Base-by-base conservation (phyloP, 768 basidiomycete species). In the Russula lepida region DNA sequence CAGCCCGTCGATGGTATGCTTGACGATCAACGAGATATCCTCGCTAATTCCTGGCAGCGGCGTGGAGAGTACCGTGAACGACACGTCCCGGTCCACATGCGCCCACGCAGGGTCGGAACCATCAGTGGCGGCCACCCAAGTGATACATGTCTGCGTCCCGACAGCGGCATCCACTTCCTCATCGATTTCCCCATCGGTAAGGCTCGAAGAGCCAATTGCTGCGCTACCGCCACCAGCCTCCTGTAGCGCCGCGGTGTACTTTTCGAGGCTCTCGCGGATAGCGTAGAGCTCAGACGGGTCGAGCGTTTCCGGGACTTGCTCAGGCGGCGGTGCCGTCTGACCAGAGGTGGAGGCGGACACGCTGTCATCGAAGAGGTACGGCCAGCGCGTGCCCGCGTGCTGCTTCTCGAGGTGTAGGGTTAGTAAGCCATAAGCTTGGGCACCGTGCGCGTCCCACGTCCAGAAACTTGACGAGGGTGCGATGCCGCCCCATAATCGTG, bases 181-280 rank as follows among this genome's bases (percentile, higher is more conserved):
- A 71, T 98, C 95, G 72, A 90, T 80, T 74, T 98, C 95, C 55
- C 92, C 94, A 66, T 87, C 81, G 48, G 85, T 83, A 25, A 99
- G 80, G 62, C 89, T 89, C 3, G 94, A 41, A 7, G 53, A 89
- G 12, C 53, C 94, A 74, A 48, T 85, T 84, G 37, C 74, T 73
- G 35, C 47, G 4, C 88, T 86, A 9, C 87, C 77, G 0, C 84
- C 83, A 5, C 43, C 43, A 2, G 8, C 11, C 33, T 76, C 77
- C 39, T 73, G 74, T 54, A 89, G 70, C 11, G 84, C 78, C 17
- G 80, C 73, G 4, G 93, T 95, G 74, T 90, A 95, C 72, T 93
- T 91, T 71, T 92, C 90, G 59, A 98, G 75, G 11, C 85, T 75
- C 69, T 95, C 90, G 30, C 88, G 81, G 57, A 97, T 87, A 17